phyloP scores from a whole-genome alignment of 345 rosid genomes.

The Lepidium africanum region DNA sequence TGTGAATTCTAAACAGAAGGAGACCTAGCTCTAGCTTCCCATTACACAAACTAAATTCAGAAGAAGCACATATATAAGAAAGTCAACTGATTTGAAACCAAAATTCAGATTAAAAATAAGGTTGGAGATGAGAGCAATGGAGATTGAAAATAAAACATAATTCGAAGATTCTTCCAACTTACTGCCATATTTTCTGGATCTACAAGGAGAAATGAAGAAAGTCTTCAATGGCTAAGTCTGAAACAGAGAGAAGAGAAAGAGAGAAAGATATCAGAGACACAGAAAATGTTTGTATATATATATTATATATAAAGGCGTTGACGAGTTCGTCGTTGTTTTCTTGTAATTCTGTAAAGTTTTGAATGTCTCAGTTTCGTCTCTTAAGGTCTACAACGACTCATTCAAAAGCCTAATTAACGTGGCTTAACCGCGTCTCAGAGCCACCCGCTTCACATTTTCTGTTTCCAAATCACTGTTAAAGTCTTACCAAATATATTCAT shows the following conservation, averaged over 20 bases:
- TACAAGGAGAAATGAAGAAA: neutral
- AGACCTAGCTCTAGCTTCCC: neutral
- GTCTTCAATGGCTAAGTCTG: constrained; percentile 8
- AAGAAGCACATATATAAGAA: neutral
- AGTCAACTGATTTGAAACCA: constrained; percentile 13
- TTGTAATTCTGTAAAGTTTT: constrained; percentile 15
- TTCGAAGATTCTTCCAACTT: neutral
- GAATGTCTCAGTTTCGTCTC: constrained; percentile 15
- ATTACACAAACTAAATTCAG: neutral
- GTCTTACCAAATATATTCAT: neutral
- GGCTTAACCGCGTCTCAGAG: neutral
- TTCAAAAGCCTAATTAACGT: constrained; percentile 14
- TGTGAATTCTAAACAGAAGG: neutral
- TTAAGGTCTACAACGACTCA: constrained; percentile 6
- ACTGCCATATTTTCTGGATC: constrained; percentile 19
- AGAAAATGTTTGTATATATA: neutral
- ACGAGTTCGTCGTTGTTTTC: neutral
- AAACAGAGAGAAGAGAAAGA: neutral
- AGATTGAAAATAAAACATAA: neutral
- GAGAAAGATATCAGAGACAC: neutral
- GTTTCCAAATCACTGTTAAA: neutral
- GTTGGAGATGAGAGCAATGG: too few species aligned
- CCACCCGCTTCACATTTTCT: neutral
- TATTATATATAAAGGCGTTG: constrained; percentile 2
- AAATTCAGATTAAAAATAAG: neutral